A percentile compares a stretch with the other conserved stretches of the same genome.
These are phyloP conservation scores for Eucalyptus curtisii DNA, from an alignment of 345 rosid genomes.

Conservation along the genomic window DNA sequence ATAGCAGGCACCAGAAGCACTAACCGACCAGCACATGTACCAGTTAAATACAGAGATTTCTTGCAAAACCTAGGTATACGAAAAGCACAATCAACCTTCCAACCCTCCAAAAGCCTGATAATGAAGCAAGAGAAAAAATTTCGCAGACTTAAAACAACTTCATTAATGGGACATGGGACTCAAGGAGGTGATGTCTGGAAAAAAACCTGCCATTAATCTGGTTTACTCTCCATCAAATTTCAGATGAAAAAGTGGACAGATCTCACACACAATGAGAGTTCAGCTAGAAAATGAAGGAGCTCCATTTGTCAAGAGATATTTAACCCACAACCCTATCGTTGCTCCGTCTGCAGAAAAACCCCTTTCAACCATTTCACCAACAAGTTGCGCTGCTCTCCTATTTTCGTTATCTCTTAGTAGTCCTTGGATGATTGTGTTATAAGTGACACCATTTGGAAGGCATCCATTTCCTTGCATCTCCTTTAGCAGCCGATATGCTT, in stretches of 20 bases:
- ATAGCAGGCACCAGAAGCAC: background rate
- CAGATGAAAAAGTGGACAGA: background rate
- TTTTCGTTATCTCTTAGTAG: background rate
- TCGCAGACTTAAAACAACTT: background rate
- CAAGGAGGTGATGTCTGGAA: background rate
- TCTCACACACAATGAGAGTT: background rate
- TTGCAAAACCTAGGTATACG: background rate
- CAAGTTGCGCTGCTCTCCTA: background rate
- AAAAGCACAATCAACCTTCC: background rate
- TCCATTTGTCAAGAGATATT: background rate
- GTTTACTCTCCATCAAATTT: rapidly evolving
- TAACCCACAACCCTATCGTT: background rate
- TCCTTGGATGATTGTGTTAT: background rate
- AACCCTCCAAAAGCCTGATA: background rate
- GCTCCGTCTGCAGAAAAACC: background rate
- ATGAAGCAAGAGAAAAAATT: background rate
- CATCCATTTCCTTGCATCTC: background rate
- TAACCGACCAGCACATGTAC: rapidly evolving
- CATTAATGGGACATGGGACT: background rate
- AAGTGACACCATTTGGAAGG: background rate
- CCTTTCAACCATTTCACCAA: background rate
- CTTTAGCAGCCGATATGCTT: background rate
- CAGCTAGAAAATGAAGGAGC: background rate
- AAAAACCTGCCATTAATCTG: background rate
- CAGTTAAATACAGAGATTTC: background rate